Evolutionary conservation across 139 green algal species (phyloP), one percentile per base, ranked within the genome.

Genomic region (Dunaliella sp.): DNA sequence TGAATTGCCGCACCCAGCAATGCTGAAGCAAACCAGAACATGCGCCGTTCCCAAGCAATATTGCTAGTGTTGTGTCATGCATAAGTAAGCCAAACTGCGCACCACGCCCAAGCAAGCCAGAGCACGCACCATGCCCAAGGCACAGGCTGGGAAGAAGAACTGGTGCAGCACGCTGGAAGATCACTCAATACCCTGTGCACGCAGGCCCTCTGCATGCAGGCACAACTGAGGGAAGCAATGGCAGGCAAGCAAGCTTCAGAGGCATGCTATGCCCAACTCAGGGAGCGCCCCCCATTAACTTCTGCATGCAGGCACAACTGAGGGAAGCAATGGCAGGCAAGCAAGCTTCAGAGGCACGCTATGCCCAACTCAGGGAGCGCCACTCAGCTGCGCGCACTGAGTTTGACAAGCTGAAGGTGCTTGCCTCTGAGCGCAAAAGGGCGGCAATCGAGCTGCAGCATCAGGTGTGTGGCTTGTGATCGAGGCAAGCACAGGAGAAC

Each of bases 351-450:
- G 76, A 83, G 38, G 77, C 30, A 3, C 57, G 59, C 38, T 79
- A 87, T 76, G n/a, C 33, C 24, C 28, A 77, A 21, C 77, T 87
- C 25, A 77, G 59, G 3, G 84, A 87, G 38, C 34, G 36, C 28
- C 84, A 87, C 48, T 32, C 38, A 26, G 36, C 30, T 38, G 84
- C 84, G n/a, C 35, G 37, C 2, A 80, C 76, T 34, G 77, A 87
- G 84, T 87, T 84, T 84, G 77, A 79, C 24, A 84, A 84, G 38
- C 77, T 87, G 1, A 87, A 87, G 76, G 72, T 38, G 26, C 2
- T 84, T 37, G 74, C 84, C 26, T 32, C 76, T 7, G 84, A 87
- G 48, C 84, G 84, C 30, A 83, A 83, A 35, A 72, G 38, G 78
- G 78, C 36, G 32, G 33, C 38, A 1, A 37, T 30, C 16, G 36